Evolutionary conservation across 176 grass and related monocot genomes (phyloP).

Genomic region (Carex parvula): DNA sequence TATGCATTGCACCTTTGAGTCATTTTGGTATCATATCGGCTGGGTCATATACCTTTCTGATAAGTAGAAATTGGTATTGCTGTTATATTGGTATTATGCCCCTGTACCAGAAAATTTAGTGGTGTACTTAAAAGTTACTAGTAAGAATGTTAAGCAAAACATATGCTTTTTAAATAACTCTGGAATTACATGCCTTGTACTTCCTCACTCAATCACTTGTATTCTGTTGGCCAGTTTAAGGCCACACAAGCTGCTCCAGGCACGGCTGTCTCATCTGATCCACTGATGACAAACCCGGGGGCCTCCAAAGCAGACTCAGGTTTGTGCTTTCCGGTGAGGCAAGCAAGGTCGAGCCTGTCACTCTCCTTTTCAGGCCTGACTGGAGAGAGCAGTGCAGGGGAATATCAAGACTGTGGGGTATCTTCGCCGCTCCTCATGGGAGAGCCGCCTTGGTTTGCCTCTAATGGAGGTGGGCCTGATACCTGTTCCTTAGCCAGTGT

Average conservation of each 20-base stretch:
- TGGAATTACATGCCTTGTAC: not conserved
- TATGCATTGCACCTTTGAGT: not conserved
- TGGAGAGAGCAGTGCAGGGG: slow-evolving; percentile 80
- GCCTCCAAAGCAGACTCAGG: slow-evolving; percentile 58
- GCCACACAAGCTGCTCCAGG: slow-evolving; percentile 32
- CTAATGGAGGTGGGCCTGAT: slow-evolving; percentile 43
- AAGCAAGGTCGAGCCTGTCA: slow-evolving; percentile 58
- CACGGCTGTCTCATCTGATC: slow-evolving; percentile 52
- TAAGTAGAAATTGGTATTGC: not conserved
- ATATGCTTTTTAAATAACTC: not conserved
- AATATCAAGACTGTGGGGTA: slow-evolving; percentile 78
- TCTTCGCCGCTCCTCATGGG: slow-evolving; percentile 71
- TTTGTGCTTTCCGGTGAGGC: slow-evolving; percentile 48
- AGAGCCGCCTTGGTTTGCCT: slow-evolving; percentile 61
- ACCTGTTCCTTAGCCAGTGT: slow-evolving; percentile 37
- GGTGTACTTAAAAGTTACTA: not conserved
- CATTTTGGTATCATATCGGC: not conserved
- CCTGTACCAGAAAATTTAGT: not conserved
- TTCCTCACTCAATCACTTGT: not conserved
- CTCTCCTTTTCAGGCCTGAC: slow-evolving; percentile 89
- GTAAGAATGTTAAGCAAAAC: not conserved
- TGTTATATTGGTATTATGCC: not conserved
- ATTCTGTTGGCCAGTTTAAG: slow-evolving; percentile 47
- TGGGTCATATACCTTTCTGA: not conserved
- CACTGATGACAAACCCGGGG: slow-evolving; percentile 57